Evolutionary conservation across 768 basidiomycete species (phyloP).

Genomic region (Pleurotus djamor): DNA sequence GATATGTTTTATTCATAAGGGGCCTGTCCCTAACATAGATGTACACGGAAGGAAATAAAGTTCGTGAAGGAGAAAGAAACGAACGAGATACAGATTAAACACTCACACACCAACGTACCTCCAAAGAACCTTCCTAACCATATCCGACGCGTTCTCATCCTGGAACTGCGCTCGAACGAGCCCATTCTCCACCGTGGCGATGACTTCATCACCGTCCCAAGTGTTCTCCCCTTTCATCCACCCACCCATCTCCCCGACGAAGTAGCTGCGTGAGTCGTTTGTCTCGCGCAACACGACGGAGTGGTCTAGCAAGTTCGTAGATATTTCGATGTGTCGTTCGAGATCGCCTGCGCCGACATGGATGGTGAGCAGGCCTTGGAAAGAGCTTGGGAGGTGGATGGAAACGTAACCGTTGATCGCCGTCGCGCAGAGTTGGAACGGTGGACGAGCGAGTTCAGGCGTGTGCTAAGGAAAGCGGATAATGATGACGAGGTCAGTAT

Average conservation of each 20-base stretch:
- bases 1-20: no score
- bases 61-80: no score
- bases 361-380: slow-evolving; percentile 37
- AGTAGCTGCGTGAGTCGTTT: slow-evolving; percentile 24
- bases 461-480: slow-evolving; percentile 25
- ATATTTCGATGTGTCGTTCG: slow-evolving; percentile 19
- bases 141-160: slow-evolving; percentile 21
- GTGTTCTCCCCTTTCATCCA: slow-evolving; percentile 21
- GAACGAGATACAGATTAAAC: no score
- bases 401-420: slow-evolving; percentile 26
- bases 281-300: slow-evolving; percentile 29
- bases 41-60: no score
- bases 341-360: slow-evolving; percentile 31
- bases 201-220: slow-evolving; percentile 39
- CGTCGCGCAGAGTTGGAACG: slow-evolving; percentile 27
- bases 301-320: slow-evolving; percentile 20
- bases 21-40: no score
- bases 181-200: slow-evolving; percentile 32
- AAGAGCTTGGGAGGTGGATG: slow-evolving; percentile 39
- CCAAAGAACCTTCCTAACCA: slow-evolving; percentile 1
- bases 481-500: neutral
- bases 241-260: slow-evolving; percentile 30
- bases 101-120: neutral
- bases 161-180: slow-evolving; percentile 34
- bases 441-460: slow-evolving; percentile 27